phyloP scores from a whole-genome alignment of 768 basidiomycete species.

The Boletus huronensis region DNA sequence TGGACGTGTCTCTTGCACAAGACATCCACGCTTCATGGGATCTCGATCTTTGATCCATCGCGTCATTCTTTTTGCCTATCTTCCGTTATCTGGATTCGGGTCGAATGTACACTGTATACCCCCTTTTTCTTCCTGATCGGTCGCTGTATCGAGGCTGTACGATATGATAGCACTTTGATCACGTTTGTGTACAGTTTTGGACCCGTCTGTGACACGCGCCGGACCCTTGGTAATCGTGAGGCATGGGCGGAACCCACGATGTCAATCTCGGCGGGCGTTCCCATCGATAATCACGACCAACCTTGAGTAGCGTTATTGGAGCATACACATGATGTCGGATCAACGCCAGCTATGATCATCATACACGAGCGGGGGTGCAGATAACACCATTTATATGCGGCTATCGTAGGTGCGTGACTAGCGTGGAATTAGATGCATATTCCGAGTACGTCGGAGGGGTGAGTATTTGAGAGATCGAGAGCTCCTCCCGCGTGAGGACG shows the following conservation, averaged over 20 bases:
- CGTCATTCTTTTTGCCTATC: not conserved
- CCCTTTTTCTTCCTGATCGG: not conserved
- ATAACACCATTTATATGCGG: not conserved
- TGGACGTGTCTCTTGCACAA: constrained; percentile 16
- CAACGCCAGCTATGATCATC: not conserved
- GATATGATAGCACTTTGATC: not conserved
- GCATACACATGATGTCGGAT: not conserved
- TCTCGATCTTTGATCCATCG: constrained; percentile 17
- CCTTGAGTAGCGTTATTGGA: not conserved
- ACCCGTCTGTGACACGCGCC: not conserved
- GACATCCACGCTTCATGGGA: constrained; percentile 23
- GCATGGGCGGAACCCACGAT: not conserved
- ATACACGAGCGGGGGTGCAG: not conserved
- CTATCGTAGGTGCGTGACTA: not conserved
- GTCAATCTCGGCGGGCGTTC: not conserved
- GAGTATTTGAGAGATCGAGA: too few relatives aligned
- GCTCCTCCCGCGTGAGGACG: too few relatives aligned
- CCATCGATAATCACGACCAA: not conserved
- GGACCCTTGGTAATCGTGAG: not conserved
- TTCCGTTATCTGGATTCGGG: not conserved
- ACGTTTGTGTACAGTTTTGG: not conserved
- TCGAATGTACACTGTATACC: not conserved
- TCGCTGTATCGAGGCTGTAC: constrained; percentile 2
- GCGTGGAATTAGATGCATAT: not conserved
- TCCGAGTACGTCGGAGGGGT: not conserved